Percentiles rank a stretch among this genome's conserved stretches.
Evolutionary conservation across 371 early-diverging fungal genomes (phyloP).

Genomic region (Mucor racemosus): DNA sequence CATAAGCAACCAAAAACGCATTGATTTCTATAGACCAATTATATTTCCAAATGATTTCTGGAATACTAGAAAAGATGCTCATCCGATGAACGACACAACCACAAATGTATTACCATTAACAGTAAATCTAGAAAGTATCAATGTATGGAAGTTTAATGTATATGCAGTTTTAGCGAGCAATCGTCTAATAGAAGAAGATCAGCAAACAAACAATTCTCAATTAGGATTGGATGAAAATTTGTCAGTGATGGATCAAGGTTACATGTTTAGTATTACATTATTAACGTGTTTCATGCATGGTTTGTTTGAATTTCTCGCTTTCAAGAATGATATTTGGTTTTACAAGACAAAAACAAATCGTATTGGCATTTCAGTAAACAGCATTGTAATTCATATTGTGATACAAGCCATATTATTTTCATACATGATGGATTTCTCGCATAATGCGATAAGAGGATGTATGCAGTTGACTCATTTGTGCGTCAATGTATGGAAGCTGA

Average conservation of each 20-base stretch:
- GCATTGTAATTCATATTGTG: conserved; percentile 83
- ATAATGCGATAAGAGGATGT: conserved; percentile 91
- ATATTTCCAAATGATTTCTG: conserved; percentile 89
- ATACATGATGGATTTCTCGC: conserved; percentile 87
- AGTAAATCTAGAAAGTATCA: conserved; percentile 68
- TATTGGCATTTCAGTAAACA: conserved; percentile 85
- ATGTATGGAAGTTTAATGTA: conserved; percentile 79
- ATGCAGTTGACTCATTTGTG: conserved; percentile 78
- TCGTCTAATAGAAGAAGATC: conserved; percentile 55
- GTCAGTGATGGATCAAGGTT: conserved; percentile 65
- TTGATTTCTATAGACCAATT: conserved; percentile 70
- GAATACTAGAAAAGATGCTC: conserved; percentile 74
- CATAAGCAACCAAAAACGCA: conserved; percentile 41
- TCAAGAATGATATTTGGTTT: conserved; percentile 94
- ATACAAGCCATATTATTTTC: conserved; percentile 87
- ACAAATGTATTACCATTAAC: conserved; percentile 70
- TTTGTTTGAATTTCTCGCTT: conserved; percentile 92
- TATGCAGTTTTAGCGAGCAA: conserved; percentile 61
- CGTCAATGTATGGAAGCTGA: conserved; percentile 46
- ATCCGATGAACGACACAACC: conserved; percentile 72
- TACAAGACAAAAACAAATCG: conserved; percentile 85
- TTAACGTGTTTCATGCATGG: conserved; percentile 78
- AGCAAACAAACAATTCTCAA: conserved; percentile 68
- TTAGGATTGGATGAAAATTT: conserved; percentile 59
- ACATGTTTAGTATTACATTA: conserved; percentile 92